Evolutionary conservation across 805 yeast genomes (phyloP).

Genomic region (Candida pini): DNA sequence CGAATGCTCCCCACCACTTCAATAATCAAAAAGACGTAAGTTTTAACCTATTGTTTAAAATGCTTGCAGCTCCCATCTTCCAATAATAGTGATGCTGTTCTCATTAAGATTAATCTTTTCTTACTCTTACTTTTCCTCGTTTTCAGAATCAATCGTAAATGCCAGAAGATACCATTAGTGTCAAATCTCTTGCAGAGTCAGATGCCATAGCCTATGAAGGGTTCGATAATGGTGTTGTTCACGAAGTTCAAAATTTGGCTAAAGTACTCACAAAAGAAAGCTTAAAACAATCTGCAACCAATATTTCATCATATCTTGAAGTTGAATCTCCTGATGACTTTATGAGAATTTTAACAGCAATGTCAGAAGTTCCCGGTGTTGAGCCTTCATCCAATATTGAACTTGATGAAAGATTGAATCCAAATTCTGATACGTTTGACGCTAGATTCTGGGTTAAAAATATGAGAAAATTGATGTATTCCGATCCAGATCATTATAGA

Average conservation of each 20-base stretch:
- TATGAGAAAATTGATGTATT: constrained; percentile 43
- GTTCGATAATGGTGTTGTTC: constrained; percentile 28
- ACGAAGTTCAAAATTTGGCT: constrained; percentile 37
- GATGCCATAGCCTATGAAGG: constrained; percentile 28
- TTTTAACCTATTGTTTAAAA: too few relatives aligned
- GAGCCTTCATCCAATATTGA: constrained; percentile 27
- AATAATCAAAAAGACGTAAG: too few relatives aligned
- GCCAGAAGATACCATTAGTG: constrained; percentile 21
- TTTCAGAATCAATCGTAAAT: too few relatives aligned
- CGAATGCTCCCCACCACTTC: too few relatives aligned
- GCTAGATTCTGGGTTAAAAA: constrained; percentile 66
- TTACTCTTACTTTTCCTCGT: too few relatives aligned
- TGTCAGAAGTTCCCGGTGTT: constrained; percentile 49
- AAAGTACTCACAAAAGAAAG: constrained; percentile 33
- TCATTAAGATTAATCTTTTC: too few relatives aligned
- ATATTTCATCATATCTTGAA: background rate
- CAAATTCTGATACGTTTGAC: constrained; percentile 51
- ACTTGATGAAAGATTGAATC: constrained; percentile 46
- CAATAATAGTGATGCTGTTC: too few relatives aligned
- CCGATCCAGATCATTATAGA: constrained; percentile 59
- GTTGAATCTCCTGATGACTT: constrained; percentile 13
- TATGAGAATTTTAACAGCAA: constrained; percentile 37
- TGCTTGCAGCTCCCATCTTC: too few relatives aligned
- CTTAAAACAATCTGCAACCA: too few relatives aligned
- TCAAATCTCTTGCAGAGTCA: constrained; percentile 16